A percentile compares a stretch with the other conserved stretches of the same genome.
Conservation (phyloP, 2,329 filamentous ascomycete genomes). For the Acrocalymma vagum region DNA sequence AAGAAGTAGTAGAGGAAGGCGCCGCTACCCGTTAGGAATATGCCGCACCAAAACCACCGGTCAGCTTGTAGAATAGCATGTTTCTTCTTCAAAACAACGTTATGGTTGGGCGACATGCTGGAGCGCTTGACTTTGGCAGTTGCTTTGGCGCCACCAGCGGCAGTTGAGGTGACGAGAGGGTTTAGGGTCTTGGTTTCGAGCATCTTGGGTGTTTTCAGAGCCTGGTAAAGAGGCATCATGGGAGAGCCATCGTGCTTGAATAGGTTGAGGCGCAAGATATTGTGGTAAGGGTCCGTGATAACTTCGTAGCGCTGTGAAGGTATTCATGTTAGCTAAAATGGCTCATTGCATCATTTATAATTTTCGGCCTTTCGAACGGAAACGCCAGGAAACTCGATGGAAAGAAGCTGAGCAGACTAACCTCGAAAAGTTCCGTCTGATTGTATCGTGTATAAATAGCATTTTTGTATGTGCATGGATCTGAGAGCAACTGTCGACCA, state of each 20-base stretch:
- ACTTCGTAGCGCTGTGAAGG: conserved; percentile 52
- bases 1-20: conserved; percentile 58
- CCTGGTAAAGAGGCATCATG: conserved; percentile 73
- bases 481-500: conserved; percentile 71
- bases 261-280: conserved; percentile 70
- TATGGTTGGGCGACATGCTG: conserved; percentile 51
- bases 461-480: conserved; percentile 67
- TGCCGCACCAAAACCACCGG: conserved; percentile 60
- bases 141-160: conserved; percentile 42
- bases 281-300: conserved; percentile 67
- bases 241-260: conserved; percentile 70
- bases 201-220: conserved; percentile 71
- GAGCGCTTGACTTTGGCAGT: conserved; percentile 47
- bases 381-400: no score
- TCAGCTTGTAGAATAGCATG: conserved; percentile 51
- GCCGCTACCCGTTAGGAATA: conserved; percentile 57
- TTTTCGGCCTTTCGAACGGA: no score
- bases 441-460: conserved; percentile 73
- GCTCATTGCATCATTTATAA: no score
- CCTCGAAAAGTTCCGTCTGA: conserved; percentile 69
- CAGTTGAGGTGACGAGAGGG: conserved; percentile 52
- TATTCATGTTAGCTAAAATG: conserved; percentile 6
- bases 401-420: conserved; percentile 39
- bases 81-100: conserved; percentile 44
- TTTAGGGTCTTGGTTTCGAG: conserved; percentile 73